phyloP scores from a whole-genome alignment of 371 early-diverging fungal genomes.

The Mucor sp. region DNA sequence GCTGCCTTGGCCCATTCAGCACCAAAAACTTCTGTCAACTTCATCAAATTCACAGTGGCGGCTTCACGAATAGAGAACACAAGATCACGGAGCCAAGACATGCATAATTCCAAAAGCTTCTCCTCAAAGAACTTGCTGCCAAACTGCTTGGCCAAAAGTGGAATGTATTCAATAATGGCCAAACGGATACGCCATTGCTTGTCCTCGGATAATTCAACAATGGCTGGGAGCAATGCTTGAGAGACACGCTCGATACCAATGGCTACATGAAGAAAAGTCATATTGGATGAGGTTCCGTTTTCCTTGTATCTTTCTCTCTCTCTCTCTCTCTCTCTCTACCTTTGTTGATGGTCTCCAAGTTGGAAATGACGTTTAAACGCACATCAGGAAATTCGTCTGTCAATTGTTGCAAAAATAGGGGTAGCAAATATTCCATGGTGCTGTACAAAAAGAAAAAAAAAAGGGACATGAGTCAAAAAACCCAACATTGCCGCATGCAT shows the following conservation, averaged over 20 bases:
- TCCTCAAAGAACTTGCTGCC: slow-evolving; percentile 97
- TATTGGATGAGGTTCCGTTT: background rate
- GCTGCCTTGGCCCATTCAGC: slow-evolving; percentile 96
- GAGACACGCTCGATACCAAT: slow-evolving; percentile 97
- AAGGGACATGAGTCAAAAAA: too few species aligned
- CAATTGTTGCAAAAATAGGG: slow-evolving; percentile 91
- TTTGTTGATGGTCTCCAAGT: slow-evolving; percentile 92
- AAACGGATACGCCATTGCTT: slow-evolving; percentile 99
- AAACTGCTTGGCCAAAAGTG: slow-evolving; percentile 92
- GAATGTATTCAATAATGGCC: slow-evolving; percentile 98
- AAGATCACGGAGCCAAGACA: slow-evolving; percentile 96
- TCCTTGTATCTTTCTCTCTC: background rate
- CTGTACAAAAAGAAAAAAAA: slow-evolving; percentile 42
- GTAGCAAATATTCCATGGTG: slow-evolving; percentile 93
- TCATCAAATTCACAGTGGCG: slow-evolving; percentile 89
- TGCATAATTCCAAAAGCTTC: slow-evolving; percentile 89
- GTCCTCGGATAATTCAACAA: slow-evolving; percentile 97
- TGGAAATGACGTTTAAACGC: slow-evolving; percentile 96
- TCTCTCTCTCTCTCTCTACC: slow-evolving; percentile 36
- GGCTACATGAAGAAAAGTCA: slow-evolving; percentile 47
- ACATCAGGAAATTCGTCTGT: slow-evolving; percentile 98
- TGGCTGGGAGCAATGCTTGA: slow-evolving; percentile 95
- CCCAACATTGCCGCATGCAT: background rate
- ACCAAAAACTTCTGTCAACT: slow-evolving; percentile 96
- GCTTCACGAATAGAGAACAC: slow-evolving; percentile 98